phyloP scores from a whole-genome alignment of 2,329 filamentous ascomycete genomes.

The Biscogniauxia mediterranea region DNA sequence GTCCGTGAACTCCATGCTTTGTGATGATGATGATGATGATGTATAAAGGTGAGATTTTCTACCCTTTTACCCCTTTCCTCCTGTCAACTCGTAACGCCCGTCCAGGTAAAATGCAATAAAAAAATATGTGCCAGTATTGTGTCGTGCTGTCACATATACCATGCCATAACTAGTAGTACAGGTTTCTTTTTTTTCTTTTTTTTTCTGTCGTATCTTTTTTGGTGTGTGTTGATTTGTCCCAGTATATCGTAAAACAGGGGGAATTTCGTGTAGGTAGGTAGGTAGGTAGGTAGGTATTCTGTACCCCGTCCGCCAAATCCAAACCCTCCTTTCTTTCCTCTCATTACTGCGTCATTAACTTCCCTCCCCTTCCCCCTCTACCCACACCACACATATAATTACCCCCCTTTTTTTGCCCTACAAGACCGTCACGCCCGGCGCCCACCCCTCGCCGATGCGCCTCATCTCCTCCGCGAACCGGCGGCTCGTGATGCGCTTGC shows the following conservation, averaged over 20 bases:
- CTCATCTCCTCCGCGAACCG: conserved; percentile 80
- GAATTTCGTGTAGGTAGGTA: neutral
- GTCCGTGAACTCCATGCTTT: neutral
- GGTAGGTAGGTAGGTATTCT: neutral
- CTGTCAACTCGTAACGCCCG: neutral
- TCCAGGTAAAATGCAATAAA: neutral
- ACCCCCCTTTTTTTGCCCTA: conserved; percentile 32
- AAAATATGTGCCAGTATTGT: neutral
- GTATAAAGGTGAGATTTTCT: neutral
- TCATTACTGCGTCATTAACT: neutral
- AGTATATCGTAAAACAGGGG: too few relatives aligned
- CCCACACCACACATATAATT: too few relatives aligned
- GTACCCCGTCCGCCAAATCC: neutral
- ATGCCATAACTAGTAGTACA: too few relatives aligned
- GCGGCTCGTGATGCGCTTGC: conserved; percentile 75
- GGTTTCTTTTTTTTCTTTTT: too few relatives aligned
- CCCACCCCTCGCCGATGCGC: conserved; percentile 82
- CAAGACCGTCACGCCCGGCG: conserved; percentile 64
- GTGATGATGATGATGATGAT: neutral
- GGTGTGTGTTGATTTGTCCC: too few relatives aligned
- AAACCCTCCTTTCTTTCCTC: neutral
- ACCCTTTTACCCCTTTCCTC: too few relatives aligned
- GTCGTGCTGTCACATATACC: too few relatives aligned
- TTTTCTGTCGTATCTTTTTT: too few relatives aligned
- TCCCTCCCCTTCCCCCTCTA: neutral